Conservation (phyloP, 306 rosid species). For the Urtica urens region DNA sequence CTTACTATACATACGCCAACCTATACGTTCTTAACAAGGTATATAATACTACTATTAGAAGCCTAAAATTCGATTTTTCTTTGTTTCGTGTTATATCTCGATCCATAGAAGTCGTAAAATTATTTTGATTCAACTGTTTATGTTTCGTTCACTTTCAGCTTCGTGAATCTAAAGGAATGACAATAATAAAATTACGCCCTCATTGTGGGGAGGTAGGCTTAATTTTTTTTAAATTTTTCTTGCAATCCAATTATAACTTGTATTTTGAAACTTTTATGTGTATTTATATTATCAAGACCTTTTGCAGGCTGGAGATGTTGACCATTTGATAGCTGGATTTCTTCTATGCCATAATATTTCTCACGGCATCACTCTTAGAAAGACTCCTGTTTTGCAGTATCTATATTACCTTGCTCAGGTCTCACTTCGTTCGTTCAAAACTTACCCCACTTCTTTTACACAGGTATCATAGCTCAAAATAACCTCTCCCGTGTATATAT, state of each 20-base stretch:
- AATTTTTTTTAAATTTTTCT: conserved; percentile 6
- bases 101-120: too few relatives aligned
- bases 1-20: conserved; percentile 69
- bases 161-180: conserved; percentile 55
- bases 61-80: not conserved
- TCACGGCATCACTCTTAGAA: conserved; percentile 71
- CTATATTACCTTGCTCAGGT: conserved; percentile 87
- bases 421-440: not conserved
- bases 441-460: conserved; percentile 8
- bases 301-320: conserved; percentile 68
- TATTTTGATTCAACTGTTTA: too few relatives aligned
- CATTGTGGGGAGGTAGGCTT: conserved; percentile 82
- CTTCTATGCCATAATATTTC: conserved; percentile 74
- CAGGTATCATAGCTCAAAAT: conserved; percentile 5
- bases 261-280: too few relatives aligned
- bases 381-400: conserved; percentile 78
- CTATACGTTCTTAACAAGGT: conserved; percentile 81
- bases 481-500: conserved; percentile 10
- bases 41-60: not conserved
- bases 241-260: not conserved
- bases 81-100: not conserved
- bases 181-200: conserved; percentile 64
- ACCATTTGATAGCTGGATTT: conserved; percentile 79
- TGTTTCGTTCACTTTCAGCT: conserved; percentile 43
- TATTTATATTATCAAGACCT: too few relatives aligned